Conservation (phyloP, 257 asterid genomes). For the Solanum clarkiae region DNA sequence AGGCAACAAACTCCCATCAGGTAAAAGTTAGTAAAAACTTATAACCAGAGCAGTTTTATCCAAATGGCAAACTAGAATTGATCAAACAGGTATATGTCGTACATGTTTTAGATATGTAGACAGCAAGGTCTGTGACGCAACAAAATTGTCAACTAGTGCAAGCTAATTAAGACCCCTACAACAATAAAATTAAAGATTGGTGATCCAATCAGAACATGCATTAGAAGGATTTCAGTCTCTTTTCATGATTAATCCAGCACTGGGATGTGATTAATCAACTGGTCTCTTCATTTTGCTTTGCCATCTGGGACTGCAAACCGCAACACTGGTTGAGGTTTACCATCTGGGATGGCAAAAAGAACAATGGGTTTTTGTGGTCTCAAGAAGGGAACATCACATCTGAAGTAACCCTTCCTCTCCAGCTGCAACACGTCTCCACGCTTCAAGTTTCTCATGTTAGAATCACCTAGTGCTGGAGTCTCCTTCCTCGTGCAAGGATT, state of each 20-base stretch:
- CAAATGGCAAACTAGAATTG: not conserved
- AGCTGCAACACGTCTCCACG: slow-evolving; percentile 76
- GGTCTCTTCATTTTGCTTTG: not conserved
- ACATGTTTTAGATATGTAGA: not conserved
- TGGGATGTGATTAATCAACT: not conserved
- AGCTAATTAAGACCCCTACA: not conserved
- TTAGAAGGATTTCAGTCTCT: not conserved
- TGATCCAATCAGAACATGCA: not conserved
- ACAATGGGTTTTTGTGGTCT: slow-evolving; percentile 61
- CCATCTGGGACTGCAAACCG: slow-evolving; percentile 22
- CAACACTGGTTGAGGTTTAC: slow-evolving; percentile 58
- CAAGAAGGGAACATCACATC: slow-evolving; percentile 69
- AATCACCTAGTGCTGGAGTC: slow-evolving; percentile 68
- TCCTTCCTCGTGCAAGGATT: slow-evolving; percentile 67
- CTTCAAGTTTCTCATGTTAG: slow-evolving; percentile 77
- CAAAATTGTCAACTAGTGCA: not conserved
- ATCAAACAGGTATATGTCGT: not conserved
- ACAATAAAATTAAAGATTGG: not conserved
- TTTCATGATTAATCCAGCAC: not conserved
- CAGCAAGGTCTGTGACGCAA: not conserved
- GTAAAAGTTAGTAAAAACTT: not conserved
- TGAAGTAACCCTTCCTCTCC: slow-evolving; percentile 85
- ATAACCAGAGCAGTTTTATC: not conserved
- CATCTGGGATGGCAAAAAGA: slow-evolving; percentile 83
- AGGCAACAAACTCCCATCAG: not conserved